Percentiles rank a stretch among this genome's conserved stretches.
These are phyloP conservation scores for Sclerospora graminicola DNA, from an alignment of 352 stramenopile species.

Conservation along the genomic window DNA sequence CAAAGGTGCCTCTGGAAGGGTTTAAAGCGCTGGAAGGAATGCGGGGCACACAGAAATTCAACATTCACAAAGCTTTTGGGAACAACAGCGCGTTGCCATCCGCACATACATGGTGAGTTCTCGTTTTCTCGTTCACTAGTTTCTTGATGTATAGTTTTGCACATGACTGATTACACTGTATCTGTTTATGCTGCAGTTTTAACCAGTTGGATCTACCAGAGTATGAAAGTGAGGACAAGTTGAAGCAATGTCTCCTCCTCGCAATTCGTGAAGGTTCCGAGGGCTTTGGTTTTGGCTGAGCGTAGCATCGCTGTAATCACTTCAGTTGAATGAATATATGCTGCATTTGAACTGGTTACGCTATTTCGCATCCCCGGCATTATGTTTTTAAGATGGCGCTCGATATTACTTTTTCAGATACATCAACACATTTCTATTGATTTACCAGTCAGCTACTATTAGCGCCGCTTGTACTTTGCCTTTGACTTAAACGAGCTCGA, in stretches of 20 bases:
- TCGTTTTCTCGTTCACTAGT: no score
- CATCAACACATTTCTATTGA: no score
- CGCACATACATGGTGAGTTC: constrained; percentile 94
- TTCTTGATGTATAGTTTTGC: no score
- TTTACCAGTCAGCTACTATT: no score
- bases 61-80: constrained; percentile 96
- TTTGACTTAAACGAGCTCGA: constrained; percentile 88
- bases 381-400: no score
- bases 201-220: constrained; percentile 98
- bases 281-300: constrained; percentile 97
- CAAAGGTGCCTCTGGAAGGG: constrained; percentile 93
- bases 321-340: constrained; percentile 4
- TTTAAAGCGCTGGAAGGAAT: constrained; percentile 98
- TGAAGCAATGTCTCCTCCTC: constrained; percentile 94
- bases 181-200: constrained; percentile 68
- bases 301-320: not conserved
- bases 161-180: not conserved
- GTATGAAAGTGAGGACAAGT: constrained; percentile 96
- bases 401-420: no score
- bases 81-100: constrained; percentile 78
- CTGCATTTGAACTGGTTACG: not conserved
- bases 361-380: no score
- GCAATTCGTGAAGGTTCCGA: constrained; percentile 97
- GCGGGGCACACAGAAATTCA: constrained; percentile 98
- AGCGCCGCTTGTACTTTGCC: constrained; percentile 75